Evolutionary conservation across 495 filamentous ascomycete genomes (phyloP), one percentile per base, ranked within the genome.

Genomic region (Penicillium goetzii): DNA sequence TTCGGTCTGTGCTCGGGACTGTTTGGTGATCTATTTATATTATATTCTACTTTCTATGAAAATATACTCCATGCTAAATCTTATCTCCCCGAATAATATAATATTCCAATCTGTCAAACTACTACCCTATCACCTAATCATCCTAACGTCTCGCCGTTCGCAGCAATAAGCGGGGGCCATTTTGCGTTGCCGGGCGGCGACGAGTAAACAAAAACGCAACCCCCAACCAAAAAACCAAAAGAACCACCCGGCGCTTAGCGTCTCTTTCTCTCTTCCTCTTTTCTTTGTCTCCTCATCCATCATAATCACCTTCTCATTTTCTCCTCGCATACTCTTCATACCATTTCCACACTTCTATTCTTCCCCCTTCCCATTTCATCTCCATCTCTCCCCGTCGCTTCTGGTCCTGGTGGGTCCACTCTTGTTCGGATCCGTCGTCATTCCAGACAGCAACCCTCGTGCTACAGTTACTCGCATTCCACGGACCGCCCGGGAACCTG

Each of bases 361-460:
- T 47, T 23, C 41, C 36, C 33, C 36, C 30, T 33, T 33, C 56
- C 45, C 26, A 60, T 30, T 41, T 21, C 28, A 36, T 61, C 65
- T 59, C 50, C 51, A 59, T 61, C 32, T 53, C 58, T 50, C 49
- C 32, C 43, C 57, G 28, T 49, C 30, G 64, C 50, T 69, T 66
- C 63, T 55, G 41, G 56, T 56, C 60, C 49, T 65, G 21, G 75
- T 74, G 71, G 73, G 70, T 73, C 72, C 49, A 28, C 66, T 64
- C 59, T 73, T 71, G 62, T 73, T 71, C 75, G 71, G 64, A 68
- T 74, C 71, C 73, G 69, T 70, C 71, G 72, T 75, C 76, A 80
- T 80, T 76, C 78, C 78, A 74, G 67, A 70, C 61, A 73, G 72
- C 72, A 74, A 74, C 74, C 65, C 67, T 72, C 69, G 63, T 75